Conservation (phyloP, 805 yeast species). For the Kuraishia ogatae region DNA sequence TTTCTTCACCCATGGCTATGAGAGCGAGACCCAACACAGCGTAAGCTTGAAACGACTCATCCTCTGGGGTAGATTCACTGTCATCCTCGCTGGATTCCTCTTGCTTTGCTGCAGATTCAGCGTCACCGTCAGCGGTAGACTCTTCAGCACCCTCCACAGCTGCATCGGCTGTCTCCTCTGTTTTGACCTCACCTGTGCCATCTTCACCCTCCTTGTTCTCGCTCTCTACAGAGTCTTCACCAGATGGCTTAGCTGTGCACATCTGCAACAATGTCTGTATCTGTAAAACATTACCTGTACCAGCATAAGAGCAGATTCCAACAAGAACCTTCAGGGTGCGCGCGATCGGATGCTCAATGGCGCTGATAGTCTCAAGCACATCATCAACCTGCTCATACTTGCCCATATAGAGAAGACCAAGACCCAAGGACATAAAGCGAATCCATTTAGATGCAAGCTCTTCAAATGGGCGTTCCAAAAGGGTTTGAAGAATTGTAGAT, state of each 20-base stretch:
- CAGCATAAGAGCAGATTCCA: constrained; percentile 90
- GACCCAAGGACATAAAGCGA: constrained; percentile 82
- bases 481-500: constrained; percentile 82
- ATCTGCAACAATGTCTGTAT: constrained; percentile 86
- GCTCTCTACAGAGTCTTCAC: constrained; percentile 47
- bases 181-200: constrained; percentile 28
- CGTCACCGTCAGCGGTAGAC: constrained; percentile 29
- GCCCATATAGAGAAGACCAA: constrained; percentile 88
- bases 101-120: constrained; percentile 23
- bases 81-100: constrained; percentile 17
- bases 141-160: constrained; percentile 20
- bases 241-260: constrained; percentile 66
- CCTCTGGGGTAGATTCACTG: constrained; percentile 29
- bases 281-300: constrained; percentile 94
- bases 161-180: constrained; percentile 18
- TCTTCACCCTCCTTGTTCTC: constrained; percentile 41
- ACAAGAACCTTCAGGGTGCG: constrained; percentile 84
- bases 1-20: constrained; percentile 95
- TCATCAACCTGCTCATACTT: constrained; percentile 92
- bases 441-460: constrained; percentile 84
- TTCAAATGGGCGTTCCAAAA: constrained; percentile 72
- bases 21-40: constrained; percentile 93
- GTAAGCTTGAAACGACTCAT: constrained; percentile 65
- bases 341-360: constrained; percentile 91
- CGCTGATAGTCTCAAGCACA: constrained; percentile 87